Percentiles rank a stretch among this genome's conserved stretches.
Evolutionary conservation across 495 filamentous ascomycete species (phyloP).

Genomic region (Lichina pygmaea): DNA sequence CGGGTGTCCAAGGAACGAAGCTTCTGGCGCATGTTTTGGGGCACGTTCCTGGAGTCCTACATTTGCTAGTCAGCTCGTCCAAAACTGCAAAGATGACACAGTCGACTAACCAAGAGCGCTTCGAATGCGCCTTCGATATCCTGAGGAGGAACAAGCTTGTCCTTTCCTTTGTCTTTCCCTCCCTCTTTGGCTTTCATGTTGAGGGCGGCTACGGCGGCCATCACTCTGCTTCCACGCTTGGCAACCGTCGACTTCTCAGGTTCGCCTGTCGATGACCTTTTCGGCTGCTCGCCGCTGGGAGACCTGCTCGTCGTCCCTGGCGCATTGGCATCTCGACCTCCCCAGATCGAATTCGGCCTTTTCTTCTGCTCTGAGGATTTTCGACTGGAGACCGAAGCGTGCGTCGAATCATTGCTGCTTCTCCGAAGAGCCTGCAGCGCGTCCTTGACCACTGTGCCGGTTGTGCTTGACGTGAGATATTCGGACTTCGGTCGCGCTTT

Average conservation of each 20-base stretch:
- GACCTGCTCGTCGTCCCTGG: not conserved
- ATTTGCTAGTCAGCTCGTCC: not conserved
- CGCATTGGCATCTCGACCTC: not conserved
- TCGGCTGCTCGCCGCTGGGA: conserved; percentile 1
- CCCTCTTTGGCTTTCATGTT: conserved; percentile 16
- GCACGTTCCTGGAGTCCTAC: conserved; percentile 61
- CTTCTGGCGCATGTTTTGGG: conserved; percentile 73
- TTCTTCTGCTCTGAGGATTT: conserved; percentile 2
- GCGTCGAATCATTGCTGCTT: not conserved
- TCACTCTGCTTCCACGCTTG: conserved; percentile 25
- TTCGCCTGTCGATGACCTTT: not conserved
- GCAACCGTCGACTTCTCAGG: conserved; percentile 7
- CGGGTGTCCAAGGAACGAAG: conserved; percentile 72
- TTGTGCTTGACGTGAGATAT: conserved; percentile 13
- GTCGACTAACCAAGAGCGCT: conserved; percentile 23
- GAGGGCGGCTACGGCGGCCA: conserved; percentile 37
- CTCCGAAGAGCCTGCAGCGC: not conserved
- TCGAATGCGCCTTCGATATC: conserved; percentile 28
- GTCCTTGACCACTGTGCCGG: not conserved
- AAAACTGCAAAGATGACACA: not conserved
- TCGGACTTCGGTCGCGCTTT: conserved; percentile 28
- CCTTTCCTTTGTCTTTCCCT: conserved; percentile 3
- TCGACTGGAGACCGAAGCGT: not conserved
- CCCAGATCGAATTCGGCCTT: conserved; percentile 4
- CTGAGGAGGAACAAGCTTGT: conserved; percentile 2